Evolutionary conservation across 2,329 filamentous ascomycete species (phyloP), one percentile per base, ranked within the genome.

Genomic region (Catunica adiposa): DNA sequence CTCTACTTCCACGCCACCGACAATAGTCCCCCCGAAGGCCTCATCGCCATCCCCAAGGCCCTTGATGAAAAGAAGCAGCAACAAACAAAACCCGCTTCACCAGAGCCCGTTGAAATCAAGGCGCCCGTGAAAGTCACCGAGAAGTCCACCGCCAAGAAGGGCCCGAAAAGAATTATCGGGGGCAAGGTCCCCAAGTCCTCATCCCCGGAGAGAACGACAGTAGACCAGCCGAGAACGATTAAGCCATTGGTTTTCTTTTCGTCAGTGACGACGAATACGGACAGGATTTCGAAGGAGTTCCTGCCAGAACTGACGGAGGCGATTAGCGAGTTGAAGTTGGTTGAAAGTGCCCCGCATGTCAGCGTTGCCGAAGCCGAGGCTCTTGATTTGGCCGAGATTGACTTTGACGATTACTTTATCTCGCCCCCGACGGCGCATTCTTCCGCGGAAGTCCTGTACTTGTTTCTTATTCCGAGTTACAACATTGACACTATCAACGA

Each of bases 401-500:
- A 97, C 63, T 86, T 90, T 62, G 90, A 98, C 63, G 89, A 96
- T 64, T 95, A 84, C 68, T 97, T 97, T 65, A 80, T 94, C 57
- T 78, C 76, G 1, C 78, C 82, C 0, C 88, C 89, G 0, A 85
- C 85, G 65, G 64, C 71, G 3, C 66, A 70, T 25, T 66, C 71
- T 1, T 67, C 73, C n/a, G 68, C 76, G 2, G 79, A 82, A 59
- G 79, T 83, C 62, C 82, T 96, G 62, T 98, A 97, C 68, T 73
- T 94, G 40, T 75, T 97, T 55, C 70, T 97, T 38, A 69, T 96
- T 3, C 92, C 90, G 0, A 89, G 86, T 60, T 97, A 96, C 72
- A 94, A 97, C 64, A 95, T 96, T 63, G 90, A 96, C 64, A 90
- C 86, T 6, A 85, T 94, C 61, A 80, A 95, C 61, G 85, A 89